Conservation (phyloP, 2,329 filamentous ascomycete species). For the Aspergillus sp. region DNA sequence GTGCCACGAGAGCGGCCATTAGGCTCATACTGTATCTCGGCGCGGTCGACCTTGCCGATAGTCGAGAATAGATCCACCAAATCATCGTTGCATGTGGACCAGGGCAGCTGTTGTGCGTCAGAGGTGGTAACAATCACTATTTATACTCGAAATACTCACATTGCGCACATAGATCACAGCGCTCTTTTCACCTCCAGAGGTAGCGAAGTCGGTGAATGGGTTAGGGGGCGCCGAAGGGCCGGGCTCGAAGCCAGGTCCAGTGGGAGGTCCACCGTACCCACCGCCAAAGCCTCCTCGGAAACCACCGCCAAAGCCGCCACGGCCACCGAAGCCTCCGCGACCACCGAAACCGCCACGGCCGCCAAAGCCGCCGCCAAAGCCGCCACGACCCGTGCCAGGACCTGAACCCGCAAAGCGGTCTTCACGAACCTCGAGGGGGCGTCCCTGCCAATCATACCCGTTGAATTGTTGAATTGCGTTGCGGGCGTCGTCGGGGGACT, state of each 20-base stretch:
- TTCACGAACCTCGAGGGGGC: constrained; percentile 88
- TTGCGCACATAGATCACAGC: constrained; percentile 94
- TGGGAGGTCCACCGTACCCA: constrained; percentile 48
- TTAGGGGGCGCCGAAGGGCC: constrained; percentile 64
- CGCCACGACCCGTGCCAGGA: constrained; percentile 37
- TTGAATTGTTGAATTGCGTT: constrained; percentile 98
- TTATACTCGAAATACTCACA: constrained; percentile 58
- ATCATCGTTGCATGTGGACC: constrained; percentile 99
- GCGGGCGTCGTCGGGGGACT: constrained; percentile 88
- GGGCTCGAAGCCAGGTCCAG: constrained; percentile 40
- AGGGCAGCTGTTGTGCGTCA: constrained; percentile 69
- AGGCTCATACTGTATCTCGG: constrained; percentile 98
- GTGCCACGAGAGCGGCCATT: constrained; percentile 93
- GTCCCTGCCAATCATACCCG: constrained; percentile 97
- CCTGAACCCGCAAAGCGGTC: constrained; percentile 78
- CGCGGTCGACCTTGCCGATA: constrained; percentile 95
- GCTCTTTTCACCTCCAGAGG: constrained; percentile 78
- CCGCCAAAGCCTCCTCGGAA: constrained; percentile 39
- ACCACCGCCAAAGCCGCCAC: constrained; percentile 48
- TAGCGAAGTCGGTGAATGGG: constrained; percentile 90
- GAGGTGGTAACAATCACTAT: constrained; percentile 6
- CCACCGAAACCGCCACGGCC: constrained; percentile 43
- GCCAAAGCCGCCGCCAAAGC: constrained; percentile 35
- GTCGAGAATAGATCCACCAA: constrained; percentile 94
- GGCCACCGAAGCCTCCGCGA: constrained; percentile 60